These are phyloP conservation scores for Lipomyces spencermartinsiae DNA, from an alignment of 805 yeast species.

Conservation along the genomic window DNA sequence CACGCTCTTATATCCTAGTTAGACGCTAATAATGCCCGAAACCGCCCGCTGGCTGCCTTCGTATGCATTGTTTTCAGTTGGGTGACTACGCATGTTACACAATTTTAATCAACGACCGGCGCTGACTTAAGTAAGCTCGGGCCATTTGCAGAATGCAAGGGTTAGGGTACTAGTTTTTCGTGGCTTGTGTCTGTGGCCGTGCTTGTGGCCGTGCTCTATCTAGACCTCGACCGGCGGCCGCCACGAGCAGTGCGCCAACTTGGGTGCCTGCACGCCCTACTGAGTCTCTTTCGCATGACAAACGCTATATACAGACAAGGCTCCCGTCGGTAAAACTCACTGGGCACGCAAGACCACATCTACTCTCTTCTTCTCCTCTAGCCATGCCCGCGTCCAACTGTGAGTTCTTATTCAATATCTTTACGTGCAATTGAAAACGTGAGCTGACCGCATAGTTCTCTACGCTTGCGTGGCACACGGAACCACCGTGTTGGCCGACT, in stretches of 20 bases:
- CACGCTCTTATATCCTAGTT: too few relatives aligned
- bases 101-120: too few relatives aligned
- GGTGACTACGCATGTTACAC: too few relatives aligned
- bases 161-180: not conserved
- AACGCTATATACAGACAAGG: not conserved
- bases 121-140: too few relatives aligned
- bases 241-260: not conserved
- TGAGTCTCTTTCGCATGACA: not conserved
- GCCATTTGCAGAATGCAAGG: not conserved
- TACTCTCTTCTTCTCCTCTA: not conserved
- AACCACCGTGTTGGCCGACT: conserved; percentile 57
- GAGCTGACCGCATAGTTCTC: conserved; percentile 23
- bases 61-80: too few relatives aligned
- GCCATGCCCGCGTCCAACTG: conserved; percentile 36
- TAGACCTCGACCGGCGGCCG: not conserved
- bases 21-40: too few relatives aligned
- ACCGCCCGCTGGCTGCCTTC: too few relatives aligned
- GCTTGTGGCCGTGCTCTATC: not conserved
- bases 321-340: too few relatives aligned
- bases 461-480: conserved; percentile 41
- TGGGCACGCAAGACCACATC: not conserved
- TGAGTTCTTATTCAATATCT: conserved; percentile 4
- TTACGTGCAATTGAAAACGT: not conserved
- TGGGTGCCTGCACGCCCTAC: not conserved
- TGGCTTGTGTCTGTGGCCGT: not conserved